phyloP scores from a whole-genome alignment of 202 grass and related monocot species.

The Hordeum pubiflorum region DNA sequence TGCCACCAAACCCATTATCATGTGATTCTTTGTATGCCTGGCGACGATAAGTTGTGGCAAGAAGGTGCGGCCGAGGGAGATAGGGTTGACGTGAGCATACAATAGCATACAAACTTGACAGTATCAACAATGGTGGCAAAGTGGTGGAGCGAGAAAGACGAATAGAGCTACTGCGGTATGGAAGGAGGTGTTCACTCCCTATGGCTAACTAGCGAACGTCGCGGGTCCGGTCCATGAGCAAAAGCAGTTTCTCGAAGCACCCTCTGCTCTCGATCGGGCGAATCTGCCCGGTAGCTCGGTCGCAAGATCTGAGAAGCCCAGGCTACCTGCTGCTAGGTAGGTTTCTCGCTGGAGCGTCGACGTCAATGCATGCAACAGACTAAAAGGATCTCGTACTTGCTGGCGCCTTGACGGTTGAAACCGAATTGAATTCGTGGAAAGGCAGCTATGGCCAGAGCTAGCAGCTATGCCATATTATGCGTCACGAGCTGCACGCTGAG shows the following conservation, averaged over 20 bases:
- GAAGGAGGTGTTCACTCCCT: neutral
- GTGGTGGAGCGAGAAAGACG: no score
- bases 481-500: constrained; percentile 7
- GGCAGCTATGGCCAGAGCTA: neutral
- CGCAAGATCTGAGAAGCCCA: neutral
- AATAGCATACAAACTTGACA: no score
- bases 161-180: no score
- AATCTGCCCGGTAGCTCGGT: neutral
- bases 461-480: neutral
- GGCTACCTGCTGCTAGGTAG: neutral
- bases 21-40: no score
- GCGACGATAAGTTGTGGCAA: no score
- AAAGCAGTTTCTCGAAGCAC: neutral
- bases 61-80: no score
- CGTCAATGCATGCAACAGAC: neutral
- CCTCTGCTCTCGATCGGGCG: neutral
- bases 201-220: neutral
- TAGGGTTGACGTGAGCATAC: no score
- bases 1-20: no score
- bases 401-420: no score
- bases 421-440: neutral
- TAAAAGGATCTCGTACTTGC: neutral
- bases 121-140: no score
- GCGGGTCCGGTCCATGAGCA: neutral
- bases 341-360: neutral